These are phyloP conservation scores for Phlebiopsis gigantea DNA, from an alignment of 768 basidiomycete genomes.

Conservation along the genomic window DNA sequence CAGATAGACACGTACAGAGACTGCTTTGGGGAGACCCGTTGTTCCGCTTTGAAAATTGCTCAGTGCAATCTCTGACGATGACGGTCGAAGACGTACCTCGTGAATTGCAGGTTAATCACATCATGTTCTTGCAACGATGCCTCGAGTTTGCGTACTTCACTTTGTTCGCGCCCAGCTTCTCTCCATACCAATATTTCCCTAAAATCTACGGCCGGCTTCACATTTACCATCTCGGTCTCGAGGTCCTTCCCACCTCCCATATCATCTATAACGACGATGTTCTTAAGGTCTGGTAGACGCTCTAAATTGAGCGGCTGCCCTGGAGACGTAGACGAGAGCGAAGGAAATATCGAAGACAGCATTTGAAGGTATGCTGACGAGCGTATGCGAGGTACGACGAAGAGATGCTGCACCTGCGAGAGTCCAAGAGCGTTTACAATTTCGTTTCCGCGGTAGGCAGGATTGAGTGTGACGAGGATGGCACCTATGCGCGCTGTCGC, in stretches of 20 bases:
- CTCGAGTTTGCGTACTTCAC: slow-evolving; percentile 37
- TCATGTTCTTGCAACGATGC: slow-evolving; percentile 52
- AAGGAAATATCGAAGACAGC: slow-evolving; percentile 53
- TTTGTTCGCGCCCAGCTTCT: slow-evolving; percentile 41
- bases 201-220: slow-evolving; percentile 61
- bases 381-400: slow-evolving; percentile 67
- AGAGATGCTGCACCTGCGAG: slow-evolving; percentile 62
- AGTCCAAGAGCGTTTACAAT: slow-evolving; percentile 60
- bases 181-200: slow-evolving; percentile 68
- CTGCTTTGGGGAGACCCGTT: slow-evolving; percentile 77
- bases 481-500: slow-evolving; percentile 84
- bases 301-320: slow-evolving; percentile 50
- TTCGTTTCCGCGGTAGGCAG: slow-evolving; percentile 69
- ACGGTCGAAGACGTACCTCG: slow-evolving; percentile 44
- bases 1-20: slow-evolving; percentile 51
- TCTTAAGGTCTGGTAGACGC: slow-evolving; percentile 54
- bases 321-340: slow-evolving; percentile 41
- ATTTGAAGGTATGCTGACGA: slow-evolving; percentile 58
- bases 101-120: slow-evolving; percentile 80
- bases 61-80: not conserved
- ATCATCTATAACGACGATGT: slow-evolving; percentile 67
- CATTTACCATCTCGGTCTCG: slow-evolving; percentile 31
- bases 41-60: slow-evolving; percentile 52
- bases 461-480: slow-evolving; percentile 78
- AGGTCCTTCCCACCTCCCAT: slow-evolving; percentile 35